Evolutionary conservation across 305 asterid species (phyloP).

Genomic region (Rubia tinctorum): DNA sequence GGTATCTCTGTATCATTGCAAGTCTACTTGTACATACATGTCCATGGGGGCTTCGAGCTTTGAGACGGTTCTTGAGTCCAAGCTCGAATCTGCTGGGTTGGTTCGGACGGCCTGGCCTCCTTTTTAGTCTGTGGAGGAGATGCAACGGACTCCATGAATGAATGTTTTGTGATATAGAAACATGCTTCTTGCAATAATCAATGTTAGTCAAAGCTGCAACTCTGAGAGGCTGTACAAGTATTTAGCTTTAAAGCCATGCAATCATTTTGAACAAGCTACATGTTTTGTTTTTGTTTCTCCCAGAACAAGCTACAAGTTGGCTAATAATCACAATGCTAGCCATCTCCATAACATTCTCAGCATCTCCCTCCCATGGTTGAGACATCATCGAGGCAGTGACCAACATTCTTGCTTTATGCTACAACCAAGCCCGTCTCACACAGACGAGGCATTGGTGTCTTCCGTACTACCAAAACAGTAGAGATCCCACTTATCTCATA

Average conservation of each 20-base stretch:
- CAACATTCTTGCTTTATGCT: neutral
- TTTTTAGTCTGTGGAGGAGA: conserved; percentile 4
- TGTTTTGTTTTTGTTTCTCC: neutral
- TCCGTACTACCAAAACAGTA: neutral
- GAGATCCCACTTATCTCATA: neutral
- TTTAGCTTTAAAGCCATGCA: neutral
- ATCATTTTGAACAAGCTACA: neutral
- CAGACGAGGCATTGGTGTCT: neutral
- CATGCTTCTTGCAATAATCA: neutral
- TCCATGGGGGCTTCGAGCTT: conserved; percentile 8
- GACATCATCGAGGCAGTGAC: neutral
- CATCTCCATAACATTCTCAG: neutral
- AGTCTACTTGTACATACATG: conserved; percentile 2
- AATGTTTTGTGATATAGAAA: neutral
- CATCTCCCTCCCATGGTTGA: neutral
- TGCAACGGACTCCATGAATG: neutral
- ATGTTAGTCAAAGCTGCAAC: neutral
- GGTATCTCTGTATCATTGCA: neutral
- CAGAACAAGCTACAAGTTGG: neutral
- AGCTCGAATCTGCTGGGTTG: conserved; percentile 4
- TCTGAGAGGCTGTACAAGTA: neutral
- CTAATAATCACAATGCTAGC: neutral
- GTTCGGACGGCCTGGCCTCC: conserved; percentile 7
- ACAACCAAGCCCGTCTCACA: neutral
- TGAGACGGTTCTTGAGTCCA: conserved; percentile 13